Evolutionary conservation across 176 grass and related monocot species (phyloP).

Genomic region (Phoenix roebelenii): DNA sequence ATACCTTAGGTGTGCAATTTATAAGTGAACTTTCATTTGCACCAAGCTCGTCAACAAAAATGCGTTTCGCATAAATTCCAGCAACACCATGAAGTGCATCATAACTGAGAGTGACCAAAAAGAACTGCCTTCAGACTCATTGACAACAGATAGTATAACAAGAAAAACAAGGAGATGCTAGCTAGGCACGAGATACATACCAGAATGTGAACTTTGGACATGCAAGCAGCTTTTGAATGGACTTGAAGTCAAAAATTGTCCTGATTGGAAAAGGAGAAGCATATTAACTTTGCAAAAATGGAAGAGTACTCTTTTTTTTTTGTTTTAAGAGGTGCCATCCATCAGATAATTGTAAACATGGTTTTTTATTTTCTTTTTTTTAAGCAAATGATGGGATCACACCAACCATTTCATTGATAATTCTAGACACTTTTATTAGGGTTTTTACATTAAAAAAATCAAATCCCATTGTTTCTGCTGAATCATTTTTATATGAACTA

Average conservation of each 20-base stretch:
- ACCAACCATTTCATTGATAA: no score
- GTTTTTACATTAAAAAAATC: no score
- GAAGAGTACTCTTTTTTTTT: no score
- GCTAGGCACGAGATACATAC: conserved; percentile 26
- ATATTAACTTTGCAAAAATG: no score
- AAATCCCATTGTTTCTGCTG: no score
- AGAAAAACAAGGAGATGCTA: conserved; percentile 12
- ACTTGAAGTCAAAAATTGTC: conserved; percentile 81
- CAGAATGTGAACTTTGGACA: conserved; percentile 96
- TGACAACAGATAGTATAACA: conserved; percentile 7
- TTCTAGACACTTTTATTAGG: no score
- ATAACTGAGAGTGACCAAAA: conserved; percentile 42
- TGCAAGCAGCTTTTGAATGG: conserved; percentile 71
- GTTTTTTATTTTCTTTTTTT: no score
- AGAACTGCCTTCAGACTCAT: not conserved
- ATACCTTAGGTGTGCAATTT: conserved; percentile 82
- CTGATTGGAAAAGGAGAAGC: conserved; percentile 25
- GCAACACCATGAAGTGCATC: conserved; percentile 96
- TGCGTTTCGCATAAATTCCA: conserved; percentile 74
- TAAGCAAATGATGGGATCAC: no score
- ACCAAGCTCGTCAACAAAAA: conserved; percentile 96
- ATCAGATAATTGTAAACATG: no score
- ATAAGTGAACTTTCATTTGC: conserved; percentile 82
- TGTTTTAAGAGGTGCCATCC: no score
- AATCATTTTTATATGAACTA: no score